Evolutionary conservation across 2,329 filamentous ascomycete genomes (phyloP), one percentile per base, ranked within the genome.

Genomic region (Zelopaecilomyces penicillatus): DNA sequence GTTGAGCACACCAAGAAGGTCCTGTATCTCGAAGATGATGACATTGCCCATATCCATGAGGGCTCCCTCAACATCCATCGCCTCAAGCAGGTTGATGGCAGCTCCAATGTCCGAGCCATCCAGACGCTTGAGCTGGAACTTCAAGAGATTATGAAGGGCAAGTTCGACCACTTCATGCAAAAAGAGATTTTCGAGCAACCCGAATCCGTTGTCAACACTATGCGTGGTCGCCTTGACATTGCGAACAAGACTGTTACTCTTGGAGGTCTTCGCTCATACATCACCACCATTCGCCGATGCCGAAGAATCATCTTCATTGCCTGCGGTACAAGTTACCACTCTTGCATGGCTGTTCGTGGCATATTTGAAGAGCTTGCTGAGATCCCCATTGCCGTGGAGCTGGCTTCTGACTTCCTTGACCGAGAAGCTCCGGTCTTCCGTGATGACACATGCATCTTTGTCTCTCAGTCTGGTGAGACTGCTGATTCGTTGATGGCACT

Each of bases 171-270:
- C 75, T 98, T 96, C 78, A 98, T 98, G 93, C 93, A 98, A 69
- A 98, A 98, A 82, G 93, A 98, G 69, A 98, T 98, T 62, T 98
- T 98, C 68, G 93, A 98, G 78, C 93, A 98, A 76, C 93, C 93
- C 62, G 93, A 98, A 73, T 98, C 93, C 10, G 88, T 98, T 50
- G 83, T 98, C 74, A 98, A 98, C 80, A 96, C 93, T 55, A 98
- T 98, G 93, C 88, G 93, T 82, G 93, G 93, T 71, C 93, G 93
- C 73, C 76, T 98, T 59, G 93, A 98, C 68, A 76, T 85, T 49
- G 84, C 82, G 59, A 95, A 96, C 76, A 95, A 94, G 78, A 86
- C 82, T 47, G 90, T 98, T 58, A 97, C 91, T 7, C 82, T 98
- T 28, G 93, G 93, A 76, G 93, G 93, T 56, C 80, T 98, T 56